Percentiles rank a stretch among this genome's conserved stretches.
Conservation (phyloP, 2,329 filamentous ascomycete genomes). For the Blastomyces emzantsi region DNA sequence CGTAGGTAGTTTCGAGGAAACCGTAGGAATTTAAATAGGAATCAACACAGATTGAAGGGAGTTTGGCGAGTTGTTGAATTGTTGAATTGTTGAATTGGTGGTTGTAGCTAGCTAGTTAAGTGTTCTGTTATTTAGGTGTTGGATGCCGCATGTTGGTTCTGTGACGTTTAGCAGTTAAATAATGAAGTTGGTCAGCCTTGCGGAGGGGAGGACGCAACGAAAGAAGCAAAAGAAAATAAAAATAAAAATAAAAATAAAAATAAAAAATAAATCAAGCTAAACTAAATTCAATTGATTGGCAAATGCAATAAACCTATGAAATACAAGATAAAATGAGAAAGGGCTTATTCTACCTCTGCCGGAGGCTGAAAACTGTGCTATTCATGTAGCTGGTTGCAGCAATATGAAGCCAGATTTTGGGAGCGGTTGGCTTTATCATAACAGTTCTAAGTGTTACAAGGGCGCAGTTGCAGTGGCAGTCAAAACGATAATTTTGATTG, state of each 20-base stretch:
- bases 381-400: no score
- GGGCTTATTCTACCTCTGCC: neutral
- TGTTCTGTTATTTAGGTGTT: neutral
- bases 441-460: no score
- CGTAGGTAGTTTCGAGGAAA: neutral
- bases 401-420: no score
- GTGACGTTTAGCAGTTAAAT: neutral
- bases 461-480: neutral
- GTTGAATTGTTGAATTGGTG: neutral
- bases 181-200: neutral
- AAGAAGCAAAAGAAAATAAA: neutral
- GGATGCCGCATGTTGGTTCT: neutral
- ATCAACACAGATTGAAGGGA: neutral
- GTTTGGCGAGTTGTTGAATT: neutral
- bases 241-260: neutral
- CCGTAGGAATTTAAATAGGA: no score
- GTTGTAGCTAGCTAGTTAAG: neutral
- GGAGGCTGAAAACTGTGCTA: no score
- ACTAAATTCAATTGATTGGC: no score
- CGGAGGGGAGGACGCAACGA: neutral
- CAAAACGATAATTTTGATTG: neutral
- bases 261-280: neutral
- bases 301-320: no score
- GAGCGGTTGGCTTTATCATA: no score
- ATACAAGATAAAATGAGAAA: no score